Evolutionary conservation across 2,329 filamentous ascomycete genomes (phyloP).

Genomic region (Plenodomus lindquistii): DNA sequence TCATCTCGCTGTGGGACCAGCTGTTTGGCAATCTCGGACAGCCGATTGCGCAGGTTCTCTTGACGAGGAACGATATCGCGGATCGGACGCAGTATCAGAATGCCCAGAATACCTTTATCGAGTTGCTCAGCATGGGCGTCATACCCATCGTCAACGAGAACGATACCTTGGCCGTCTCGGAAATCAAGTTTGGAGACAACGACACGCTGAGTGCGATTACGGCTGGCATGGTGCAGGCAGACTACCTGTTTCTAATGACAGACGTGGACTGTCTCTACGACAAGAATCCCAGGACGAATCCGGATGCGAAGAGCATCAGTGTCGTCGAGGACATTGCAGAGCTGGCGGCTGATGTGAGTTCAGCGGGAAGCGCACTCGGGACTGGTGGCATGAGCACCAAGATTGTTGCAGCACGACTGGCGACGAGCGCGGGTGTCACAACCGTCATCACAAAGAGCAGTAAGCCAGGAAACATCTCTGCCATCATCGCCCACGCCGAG

Average conservation of each 20-base stretch:
- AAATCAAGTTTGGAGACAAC: constrained; percentile 99
- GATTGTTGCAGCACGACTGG: constrained; percentile 88
- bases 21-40: constrained; percentile 86
- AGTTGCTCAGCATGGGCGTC: constrained; percentile 90
- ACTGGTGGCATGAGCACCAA: constrained; percentile 98
- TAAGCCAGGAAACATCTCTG: constrained; percentile 87
- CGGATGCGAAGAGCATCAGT: constrained; percentile 86
- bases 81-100: constrained; percentile 96
- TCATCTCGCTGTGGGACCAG: constrained; percentile 95
- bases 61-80: constrained; percentile 94
- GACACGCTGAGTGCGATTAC: constrained; percentile 97
- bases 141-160: constrained; percentile 99
- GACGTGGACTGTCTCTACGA: constrained; percentile 98
- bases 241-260: constrained; percentile 97
- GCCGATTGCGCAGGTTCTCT: constrained; percentile 89
- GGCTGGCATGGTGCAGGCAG: constrained; percentile 94
- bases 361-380: constrained; percentile 82
- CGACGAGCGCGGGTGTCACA: constrained; percentile 91
- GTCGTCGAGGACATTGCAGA: constrained; percentile 86
- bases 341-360: constrained; percentile 86
- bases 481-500: constrained; percentile 83
- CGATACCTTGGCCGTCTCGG: constrained; percentile 92
- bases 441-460: constrained; percentile 93
- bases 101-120: constrained; percentile 90
- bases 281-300: constrained; percentile 84